Base-by-base conservation (phyloP, 1,139 yeast genomes). In the Nakaseomyces sp. region DNA sequence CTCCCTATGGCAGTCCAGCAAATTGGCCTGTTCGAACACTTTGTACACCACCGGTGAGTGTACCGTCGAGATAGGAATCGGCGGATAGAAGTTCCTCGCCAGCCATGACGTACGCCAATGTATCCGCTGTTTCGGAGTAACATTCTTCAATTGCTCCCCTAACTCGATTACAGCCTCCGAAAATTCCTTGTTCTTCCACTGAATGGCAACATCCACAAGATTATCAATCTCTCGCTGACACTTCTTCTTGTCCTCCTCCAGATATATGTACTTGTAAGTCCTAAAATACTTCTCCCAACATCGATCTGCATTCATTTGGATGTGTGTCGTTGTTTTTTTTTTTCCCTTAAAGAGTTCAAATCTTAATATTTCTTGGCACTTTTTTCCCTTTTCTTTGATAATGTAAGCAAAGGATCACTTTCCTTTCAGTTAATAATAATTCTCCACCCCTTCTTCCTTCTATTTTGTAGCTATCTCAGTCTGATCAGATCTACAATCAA, bases 51-150 rank as follows among this genome's bases (percentile, higher is more conserved):
- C 37, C 4, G 37, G 37, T 4, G 37, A 32, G 6, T 18, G 25
- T 18, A 32, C 25, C 7, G 46, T 41, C 3, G 49, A 43, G 2
- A 50, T 43, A 8, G 44, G 24, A 4, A 58, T 41, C 0, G 81
- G 81, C 12, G 70, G 72, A 49, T 59, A 69, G 8, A 61, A 50
- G 2, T 51, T 47, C 1, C 55, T 59, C 8, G 57, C 47, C 1
- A 69, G 44, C 25, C 60, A 61, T 0, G 79, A 74, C 25, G 72
- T 64, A 2, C 73, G 48, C 82, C 81, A 77, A 3, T 55, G 37
- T 2, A 74, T 45, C 44, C 65, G 67, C 6, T 63, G 61, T 16
- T 59, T 54, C 18, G 56, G 32, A 3, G 50, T 37, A 13, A 50
- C 31, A 37, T 47, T 19, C 32, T 48, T 45, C 44, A 46, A n/a